Conservation (phyloP, 805 yeast genomes). For the Teunomyces lycoperdinae region DNA sequence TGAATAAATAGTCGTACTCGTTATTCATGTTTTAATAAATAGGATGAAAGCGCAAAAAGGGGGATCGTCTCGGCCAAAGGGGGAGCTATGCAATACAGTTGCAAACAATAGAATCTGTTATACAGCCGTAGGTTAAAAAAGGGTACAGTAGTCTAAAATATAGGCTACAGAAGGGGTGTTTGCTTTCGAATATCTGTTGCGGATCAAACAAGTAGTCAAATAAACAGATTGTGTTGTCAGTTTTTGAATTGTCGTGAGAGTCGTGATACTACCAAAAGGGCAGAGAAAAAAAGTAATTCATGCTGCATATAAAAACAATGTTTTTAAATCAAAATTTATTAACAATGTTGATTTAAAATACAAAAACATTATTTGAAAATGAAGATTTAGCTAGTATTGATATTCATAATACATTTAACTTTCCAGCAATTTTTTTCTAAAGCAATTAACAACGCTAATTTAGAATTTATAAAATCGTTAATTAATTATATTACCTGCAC, state of each 20-base stretch:
- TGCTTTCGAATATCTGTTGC: constrained; percentile 1
- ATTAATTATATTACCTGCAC: too few species aligned
- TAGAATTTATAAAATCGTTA: too few species aligned
- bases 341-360: too few species aligned
- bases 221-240: constrained; percentile 2
- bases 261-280: neutral
- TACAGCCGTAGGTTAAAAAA: neutral
- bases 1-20: constrained; percentile 97
- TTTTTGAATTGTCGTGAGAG: constrained; percentile 1
- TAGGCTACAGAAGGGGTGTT: neutral
- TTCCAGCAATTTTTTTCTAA: too few species aligned
- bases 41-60: neutral
- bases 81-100: constrained; percentile 1
- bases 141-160: neutral
- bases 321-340: too few species aligned
- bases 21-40: constrained; percentile 55
- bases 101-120: neutral
- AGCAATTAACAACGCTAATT: too few species aligned
- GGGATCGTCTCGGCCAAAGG: constrained; percentile 3
- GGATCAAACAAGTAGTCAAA: neutral
- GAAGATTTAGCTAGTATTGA: too few species aligned
- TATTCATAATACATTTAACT: too few species aligned
- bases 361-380: too few species aligned
- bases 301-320: neutral
- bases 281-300: neutral